Base-by-base conservation (phyloP, 169 alveolate genomes). In the Plasmodium falciparum region DNA sequence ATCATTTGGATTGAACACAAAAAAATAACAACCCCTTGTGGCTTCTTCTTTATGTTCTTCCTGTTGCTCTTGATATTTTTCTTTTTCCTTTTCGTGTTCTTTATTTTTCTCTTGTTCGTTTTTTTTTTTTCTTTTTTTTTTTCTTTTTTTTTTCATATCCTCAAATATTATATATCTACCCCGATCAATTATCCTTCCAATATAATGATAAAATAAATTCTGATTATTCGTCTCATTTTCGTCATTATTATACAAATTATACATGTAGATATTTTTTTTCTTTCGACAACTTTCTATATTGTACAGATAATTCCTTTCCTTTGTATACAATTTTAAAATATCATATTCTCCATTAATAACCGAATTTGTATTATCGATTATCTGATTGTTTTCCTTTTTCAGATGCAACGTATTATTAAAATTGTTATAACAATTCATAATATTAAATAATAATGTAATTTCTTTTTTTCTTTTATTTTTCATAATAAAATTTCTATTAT, bases 201-300 rank as follows among this genome's bases (percentile, higher is more conserved):
- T 56, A 20, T 83, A 83, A 17, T 39, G 17, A 67, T 83, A 83
- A 58, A 83, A 83, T 1, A 54, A 43, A 15, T 83, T 83, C 54
- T 83, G 69, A 39, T 56, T 83, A 22, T 29, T 20, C 12, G 56
- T 72, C 13, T 83, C 83, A 20, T 39, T 39, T 20, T 83, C 91
- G n/a, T 83, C 91, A 29, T 83, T 83, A 24, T 58, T 83, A 15
- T 56, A 17, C 12, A 49, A 66, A 20, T 83, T 83, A 11, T 56
- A 15, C 17, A 49, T 61, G 17, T 83, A 43, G 39, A 83, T 43
- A 50, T 43, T 63, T 69, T 69, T 69, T 56, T 50, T 69, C 50
- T 69, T 83, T 73, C 91, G 26, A 22, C 59, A 69, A 58, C 47
- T 83, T 26, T 83, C 91, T 26, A 83, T 83, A 52, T 69, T 83